Conservation (phyloP, 768 basidiomycete genomes). For the Termitomyces sp. region DNA sequence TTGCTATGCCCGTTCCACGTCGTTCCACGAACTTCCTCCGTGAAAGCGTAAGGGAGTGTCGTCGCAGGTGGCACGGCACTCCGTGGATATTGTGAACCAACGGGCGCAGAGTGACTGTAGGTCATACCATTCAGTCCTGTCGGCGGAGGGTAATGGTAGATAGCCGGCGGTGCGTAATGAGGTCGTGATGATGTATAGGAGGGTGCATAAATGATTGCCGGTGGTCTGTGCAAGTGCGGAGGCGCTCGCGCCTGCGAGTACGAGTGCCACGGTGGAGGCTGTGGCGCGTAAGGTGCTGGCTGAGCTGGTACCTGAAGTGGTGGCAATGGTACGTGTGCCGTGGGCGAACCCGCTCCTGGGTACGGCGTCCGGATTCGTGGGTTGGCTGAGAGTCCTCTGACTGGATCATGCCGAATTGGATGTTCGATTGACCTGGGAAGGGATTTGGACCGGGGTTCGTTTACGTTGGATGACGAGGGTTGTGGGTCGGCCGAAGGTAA, state of each 20-base stretch:
- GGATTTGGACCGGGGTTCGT: conserved; percentile 39
- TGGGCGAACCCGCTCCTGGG: conserved; percentile 4
- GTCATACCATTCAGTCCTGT: conserved; percentile 57
- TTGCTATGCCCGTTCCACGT: conserved; percentile 17
- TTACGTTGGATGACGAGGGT: conserved; percentile 23
- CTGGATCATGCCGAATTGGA: conserved; percentile 15
- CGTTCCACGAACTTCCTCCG: conserved; percentile 22
- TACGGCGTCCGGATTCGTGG: conserved; percentile 16
- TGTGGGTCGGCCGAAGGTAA: conserved; percentile 44
- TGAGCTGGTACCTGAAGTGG: conserved; percentile 2
- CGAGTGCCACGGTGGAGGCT: conserved; percentile 31
- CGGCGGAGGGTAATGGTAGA: conserved; percentile 50
- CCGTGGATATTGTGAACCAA: conserved; percentile 30
- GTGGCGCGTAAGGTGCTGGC: conserved; percentile 10
- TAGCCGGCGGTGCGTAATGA: conserved; percentile 56
- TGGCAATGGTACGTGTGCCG: conserved; percentile 6
- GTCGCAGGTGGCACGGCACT: conserved; percentile 29
- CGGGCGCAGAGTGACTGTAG: conserved; percentile 65
- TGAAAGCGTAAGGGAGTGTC: conserved; percentile 25
- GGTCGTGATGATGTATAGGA: conserved; percentile 34
- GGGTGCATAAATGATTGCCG: conserved; percentile 57
- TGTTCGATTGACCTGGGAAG: conserved; percentile 36
- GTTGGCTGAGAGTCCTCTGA: conserved; percentile 19
- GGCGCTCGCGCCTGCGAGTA: conserved; percentile 22
- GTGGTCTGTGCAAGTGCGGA: conserved; percentile 35